phyloP scores from a whole-genome alignment of 768 basidiomycete genomes.

The Mycena maculata region DNA sequence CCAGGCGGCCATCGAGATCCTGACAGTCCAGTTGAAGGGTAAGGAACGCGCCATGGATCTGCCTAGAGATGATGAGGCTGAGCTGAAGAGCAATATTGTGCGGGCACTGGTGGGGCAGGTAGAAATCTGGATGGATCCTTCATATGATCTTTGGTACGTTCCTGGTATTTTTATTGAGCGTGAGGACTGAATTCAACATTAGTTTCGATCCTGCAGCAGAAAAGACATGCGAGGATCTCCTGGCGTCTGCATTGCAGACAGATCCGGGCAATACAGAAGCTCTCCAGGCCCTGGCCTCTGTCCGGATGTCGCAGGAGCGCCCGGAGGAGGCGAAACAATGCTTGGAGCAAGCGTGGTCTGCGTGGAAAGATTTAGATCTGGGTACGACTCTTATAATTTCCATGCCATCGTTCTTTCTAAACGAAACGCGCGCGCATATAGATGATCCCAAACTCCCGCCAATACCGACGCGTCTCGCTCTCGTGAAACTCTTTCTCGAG shows the following conservation, averaged over 20 bases:
- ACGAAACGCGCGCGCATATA: slow-evolving; percentile 40
- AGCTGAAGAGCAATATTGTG: slow-evolving; percentile 75
- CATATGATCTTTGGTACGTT: slow-evolving; percentile 85
- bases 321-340: slow-evolving; percentile 83
- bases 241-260: slow-evolving; percentile 76
- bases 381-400: slow-evolving; percentile 43
- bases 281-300: slow-evolving; percentile 83
- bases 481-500: slow-evolving; percentile 89
- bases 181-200: not conserved
- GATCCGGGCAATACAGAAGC: slow-evolving; percentile 85
- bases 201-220: slow-evolving; percentile 89
- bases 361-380: slow-evolving; percentile 77
- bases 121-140: slow-evolving; percentile 96
- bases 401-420: not conserved
- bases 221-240: slow-evolving; percentile 81
- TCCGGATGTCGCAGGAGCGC: slow-evolving; percentile 88
- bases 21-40: slow-evolving; percentile 77
- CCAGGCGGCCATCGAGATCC: slow-evolving; percentile 80
- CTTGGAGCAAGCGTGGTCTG: slow-evolving; percentile 73
- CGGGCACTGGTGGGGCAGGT: slow-evolving; percentile 89
- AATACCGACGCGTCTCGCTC: slow-evolving; percentile 74
- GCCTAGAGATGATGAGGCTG: slow-evolving; percentile 61
- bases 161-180: not conserved
- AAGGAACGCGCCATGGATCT: slow-evolving; percentile 66
- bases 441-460: slow-evolving; percentile 78